A percentile compares a stretch with the other conserved stretches of the same genome.
These are phyloP conservation scores for Aspergillus spinulosporus DNA, from an alignment of 2,329 filamentous ascomycete species.

Conservation along the genomic window DNA sequence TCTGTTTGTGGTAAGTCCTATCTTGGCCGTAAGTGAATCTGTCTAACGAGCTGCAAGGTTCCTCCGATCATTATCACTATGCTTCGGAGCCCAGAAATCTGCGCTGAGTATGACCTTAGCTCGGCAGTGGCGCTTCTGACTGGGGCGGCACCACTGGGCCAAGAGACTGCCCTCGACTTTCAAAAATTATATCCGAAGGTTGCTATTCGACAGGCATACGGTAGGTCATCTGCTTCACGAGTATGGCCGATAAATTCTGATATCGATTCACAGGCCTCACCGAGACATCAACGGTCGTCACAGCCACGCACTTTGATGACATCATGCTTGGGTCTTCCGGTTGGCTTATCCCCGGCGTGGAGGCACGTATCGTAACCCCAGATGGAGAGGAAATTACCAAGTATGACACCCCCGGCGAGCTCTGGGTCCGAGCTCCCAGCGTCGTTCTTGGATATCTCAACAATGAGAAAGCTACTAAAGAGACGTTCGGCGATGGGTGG, in stretches of 20 bases:
- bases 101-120: constrained; percentile 69
- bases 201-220: constrained; percentile 71
- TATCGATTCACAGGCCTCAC: constrained; percentile 62
- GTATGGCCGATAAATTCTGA: neutral
- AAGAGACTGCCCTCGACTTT: constrained; percentile 68
- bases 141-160: constrained; percentile 75
- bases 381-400: constrained; percentile 70
- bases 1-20: constrained; percentile 61
- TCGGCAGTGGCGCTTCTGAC: constrained; percentile 67
- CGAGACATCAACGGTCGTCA: constrained; percentile 72
- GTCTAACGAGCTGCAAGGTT: constrained; percentile 49
- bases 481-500: constrained; percentile 78
- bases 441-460: constrained; percentile 82
- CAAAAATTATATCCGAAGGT: constrained; percentile 63
- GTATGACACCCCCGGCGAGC: constrained; percentile 75
- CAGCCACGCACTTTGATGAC: constrained; percentile 58
- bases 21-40: neutral
- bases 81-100: constrained; percentile 62
- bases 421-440: constrained; percentile 74
- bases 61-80: constrained; percentile 80
- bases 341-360: constrained; percentile 64
- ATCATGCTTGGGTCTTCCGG: constrained; percentile 72
- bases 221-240: constrained; percentile 36
- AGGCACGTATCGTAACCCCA: constrained; percentile 65
- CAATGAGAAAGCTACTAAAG: constrained; percentile 77